A percentile compares a stretch with the other conserved stretches of the same genome.
Evolutionary conservation across 768 basidiomycete species (phyloP).

Genomic region (Lentinula raphanica): DNA sequence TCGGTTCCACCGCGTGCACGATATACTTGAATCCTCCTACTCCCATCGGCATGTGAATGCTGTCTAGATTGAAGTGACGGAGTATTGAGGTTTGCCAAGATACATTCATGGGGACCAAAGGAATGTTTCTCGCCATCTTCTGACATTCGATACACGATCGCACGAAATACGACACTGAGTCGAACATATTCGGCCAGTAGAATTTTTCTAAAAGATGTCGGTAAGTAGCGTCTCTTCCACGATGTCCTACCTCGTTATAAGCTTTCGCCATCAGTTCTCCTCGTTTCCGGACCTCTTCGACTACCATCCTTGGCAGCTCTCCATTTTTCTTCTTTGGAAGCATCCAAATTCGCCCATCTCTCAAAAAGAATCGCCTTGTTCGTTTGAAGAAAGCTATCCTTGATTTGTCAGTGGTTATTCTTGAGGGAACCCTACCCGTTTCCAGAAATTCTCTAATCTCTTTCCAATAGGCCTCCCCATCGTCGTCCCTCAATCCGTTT

Average conservation of each 20-base stretch:
- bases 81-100: conserved; percentile 19
- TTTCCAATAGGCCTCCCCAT: no score
- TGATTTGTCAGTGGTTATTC: no score
- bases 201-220: conserved; percentile 17
- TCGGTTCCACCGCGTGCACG: conserved; percentile 19
- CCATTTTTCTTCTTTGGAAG: conserved; percentile 5
- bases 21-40: conserved; percentile 17
- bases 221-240: conserved; percentile 21
- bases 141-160: conserved; percentile 29
- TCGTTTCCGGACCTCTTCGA: conserved; percentile 9
- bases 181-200: conserved; percentile 32
- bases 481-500: no score
- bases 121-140: conserved; percentile 12
- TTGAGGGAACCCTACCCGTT: no score
- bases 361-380: no score
- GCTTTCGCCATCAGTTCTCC: conserved; percentile 16
- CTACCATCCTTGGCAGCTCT: conserved; percentile 18
- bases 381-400: no score
- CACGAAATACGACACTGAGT: conserved; percentile 23
- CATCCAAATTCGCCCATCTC: conserved; percentile 15
- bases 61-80: conserved; percentile 21
- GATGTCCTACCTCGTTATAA: conserved; percentile 24
- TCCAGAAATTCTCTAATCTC: no score
- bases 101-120: conserved; percentile 17
- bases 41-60: conserved; percentile 23